Evolutionary conservation across 164 flowering plant genomes (phyloP), one percentile per base, ranked within the genome.

Genomic region (Sextonia rubra): DNA sequence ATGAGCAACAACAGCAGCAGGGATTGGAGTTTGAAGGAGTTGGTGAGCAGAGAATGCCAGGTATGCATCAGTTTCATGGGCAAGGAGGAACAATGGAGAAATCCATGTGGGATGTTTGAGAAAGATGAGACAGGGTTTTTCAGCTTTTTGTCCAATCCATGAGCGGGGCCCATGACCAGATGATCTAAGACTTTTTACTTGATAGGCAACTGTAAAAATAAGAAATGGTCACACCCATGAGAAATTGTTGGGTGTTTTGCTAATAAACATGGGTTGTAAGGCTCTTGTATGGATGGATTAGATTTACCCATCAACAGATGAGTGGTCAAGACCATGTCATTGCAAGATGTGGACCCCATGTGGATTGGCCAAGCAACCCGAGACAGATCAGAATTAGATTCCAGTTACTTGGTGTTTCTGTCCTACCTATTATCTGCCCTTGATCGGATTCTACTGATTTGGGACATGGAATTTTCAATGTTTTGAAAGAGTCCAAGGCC

Each of bases 1-100:
- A 73, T 47, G 82, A 78, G 25, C 66, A 81, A 17, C 80, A 86
- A 75, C 78, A 82, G 12, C 73, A 63, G 20, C 80, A 66, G 23
- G 77, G 32, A 37, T 82, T 61, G 64, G 27, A 61, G 2, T 61
- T 61, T 24, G 64, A 61, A 2, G 27, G 17, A 61, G 64, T 61
- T 9, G 64, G 64, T 2, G 27, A 61, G 64, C 64, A 61, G 30
- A 22, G 27, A 26, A 25, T 22, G 61, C 67, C 27, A 29, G 29
- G 67, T 15, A 2, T 64, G 22, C 67, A 64, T 18, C 67, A 29
- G 67, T 64, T 64, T 29, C 67, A 64, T 61, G 64, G 64, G 67
- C 67, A 64, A 15, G 37, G 17, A 25, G 44, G 32, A 4, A 44
- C 44, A 64, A 25, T 64, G 67, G 67, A 64, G 44, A 64, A 64